Evolutionary conservation across 139 green algal genomes (phyloP).

Genomic region (Haematococcus sp.): DNA sequence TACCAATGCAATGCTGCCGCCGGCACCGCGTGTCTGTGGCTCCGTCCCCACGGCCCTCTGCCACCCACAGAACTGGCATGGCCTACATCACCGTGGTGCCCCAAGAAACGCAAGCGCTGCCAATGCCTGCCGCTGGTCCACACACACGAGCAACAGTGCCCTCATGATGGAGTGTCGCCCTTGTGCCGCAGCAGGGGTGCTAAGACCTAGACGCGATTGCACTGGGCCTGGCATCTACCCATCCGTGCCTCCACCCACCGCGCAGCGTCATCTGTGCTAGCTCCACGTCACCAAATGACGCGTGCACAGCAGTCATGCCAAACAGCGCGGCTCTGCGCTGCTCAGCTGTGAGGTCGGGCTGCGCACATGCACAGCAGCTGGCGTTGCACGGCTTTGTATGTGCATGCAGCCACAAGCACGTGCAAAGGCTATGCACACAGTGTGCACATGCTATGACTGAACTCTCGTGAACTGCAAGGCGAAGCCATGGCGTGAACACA

Average conservation of each 20-base stretch:
- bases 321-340: slow-evolving; percentile 59
- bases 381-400: too few relatives aligned
- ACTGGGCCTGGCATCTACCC: neutral
- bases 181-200: neutral
- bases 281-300: slow-evolving; percentile 77
- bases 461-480: too few relatives aligned
- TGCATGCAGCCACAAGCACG: too few relatives aligned
- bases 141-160: neutral
- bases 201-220: neutral
- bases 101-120: too few relatives aligned
- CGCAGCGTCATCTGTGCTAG: slow-evolving; percentile 76
- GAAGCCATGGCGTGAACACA: too few relatives aligned
- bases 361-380: too few relatives aligned
- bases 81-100: too few relatives aligned
- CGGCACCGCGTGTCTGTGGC: too few relatives aligned
- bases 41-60: neutral
- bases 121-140: neutral
- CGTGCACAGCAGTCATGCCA: slow-evolving; percentile 65
- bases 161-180: neutral
- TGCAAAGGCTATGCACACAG: too few relatives aligned
- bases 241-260: slow-evolving; percentile 27
- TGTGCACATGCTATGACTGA: too few relatives aligned
- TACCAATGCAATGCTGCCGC: too few relatives aligned
- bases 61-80: neutral
- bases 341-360: slow-evolving; percentile 19